phyloP scores from a whole-genome alignment of 2,329 filamentous ascomycete species.

The Fusarium musae region DNA sequence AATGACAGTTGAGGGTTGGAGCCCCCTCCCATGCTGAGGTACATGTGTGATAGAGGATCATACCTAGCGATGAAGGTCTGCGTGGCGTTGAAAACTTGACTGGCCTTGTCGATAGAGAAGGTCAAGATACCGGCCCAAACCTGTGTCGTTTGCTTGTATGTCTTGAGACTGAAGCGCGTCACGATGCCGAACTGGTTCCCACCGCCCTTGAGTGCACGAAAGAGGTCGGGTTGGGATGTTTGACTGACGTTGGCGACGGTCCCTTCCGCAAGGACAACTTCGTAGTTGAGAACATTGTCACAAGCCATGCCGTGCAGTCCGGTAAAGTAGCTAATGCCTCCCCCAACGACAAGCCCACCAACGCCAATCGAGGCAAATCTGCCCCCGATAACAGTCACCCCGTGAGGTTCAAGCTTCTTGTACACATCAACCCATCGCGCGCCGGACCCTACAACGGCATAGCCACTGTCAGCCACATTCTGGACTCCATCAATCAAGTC shows the following conservation, averaged over 20 bases:
- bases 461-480: neutral
- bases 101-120: neutral
- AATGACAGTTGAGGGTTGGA: neutral
- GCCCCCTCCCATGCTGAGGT: neutral
- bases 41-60: neutral
- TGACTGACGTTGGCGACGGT: neutral
- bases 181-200: neutral
- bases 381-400: neutral
- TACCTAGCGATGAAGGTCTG: neutral
- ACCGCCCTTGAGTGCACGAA: neutral
- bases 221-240: neutral
- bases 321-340: neutral
- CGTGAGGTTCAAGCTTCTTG: neutral
- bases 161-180: neutral
- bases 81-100: neutral
- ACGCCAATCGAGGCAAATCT: neutral
- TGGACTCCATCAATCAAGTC: neutral
- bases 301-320: neutral
- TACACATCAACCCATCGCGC: neutral
- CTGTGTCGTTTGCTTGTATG: neutral
- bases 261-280: fast-evolving
- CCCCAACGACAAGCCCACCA: neutral
- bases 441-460: neutral
- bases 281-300: neutral
- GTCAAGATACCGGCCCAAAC: neutral